Percentiles rank a stretch among this genome's conserved stretches.
These are phyloP conservation scores for Linanthus parryae DNA, from an alignment of 148 eudicot genomes.

Conservation along the genomic window DNA sequence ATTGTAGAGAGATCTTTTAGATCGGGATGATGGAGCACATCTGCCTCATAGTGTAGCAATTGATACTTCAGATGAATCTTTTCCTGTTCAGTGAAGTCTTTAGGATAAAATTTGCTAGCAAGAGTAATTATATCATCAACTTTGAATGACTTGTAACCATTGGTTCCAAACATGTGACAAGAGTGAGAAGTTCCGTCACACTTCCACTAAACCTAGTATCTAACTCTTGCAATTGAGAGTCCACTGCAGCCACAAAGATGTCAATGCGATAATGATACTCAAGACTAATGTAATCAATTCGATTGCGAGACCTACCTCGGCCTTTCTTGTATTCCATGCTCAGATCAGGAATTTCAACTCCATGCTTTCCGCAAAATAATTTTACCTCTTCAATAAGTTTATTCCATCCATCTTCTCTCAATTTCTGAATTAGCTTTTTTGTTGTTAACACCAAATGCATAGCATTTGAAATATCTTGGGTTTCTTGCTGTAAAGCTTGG, in stretches of 20 bases:
- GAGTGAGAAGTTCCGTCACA: neutral
- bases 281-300: neutral
- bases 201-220: neutral
- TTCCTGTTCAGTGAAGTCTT: neutral
- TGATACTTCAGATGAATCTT: neutral
- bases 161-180: neutral
- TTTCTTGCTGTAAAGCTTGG: conserved; percentile 1
- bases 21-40: neutral
- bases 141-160: neutral
- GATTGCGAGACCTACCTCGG: neutral
- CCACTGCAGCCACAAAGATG: neutral
- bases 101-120: neutral
- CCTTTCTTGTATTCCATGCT: neutral
- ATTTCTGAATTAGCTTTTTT: neutral
- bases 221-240: conserved; percentile 1
- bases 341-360: neutral
- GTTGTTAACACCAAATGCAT: neutral
- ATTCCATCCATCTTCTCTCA: neutral
- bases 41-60: neutral
- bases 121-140: neutral
- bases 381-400: neutral
- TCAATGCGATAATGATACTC: conserved; percentile 10
- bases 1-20: neutral
- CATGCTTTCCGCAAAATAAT: neutral
- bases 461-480: neutral